Conservation (phyloP, 2,329 filamentous ascomycete genomes). For the Colletotrichum musae region DNA sequence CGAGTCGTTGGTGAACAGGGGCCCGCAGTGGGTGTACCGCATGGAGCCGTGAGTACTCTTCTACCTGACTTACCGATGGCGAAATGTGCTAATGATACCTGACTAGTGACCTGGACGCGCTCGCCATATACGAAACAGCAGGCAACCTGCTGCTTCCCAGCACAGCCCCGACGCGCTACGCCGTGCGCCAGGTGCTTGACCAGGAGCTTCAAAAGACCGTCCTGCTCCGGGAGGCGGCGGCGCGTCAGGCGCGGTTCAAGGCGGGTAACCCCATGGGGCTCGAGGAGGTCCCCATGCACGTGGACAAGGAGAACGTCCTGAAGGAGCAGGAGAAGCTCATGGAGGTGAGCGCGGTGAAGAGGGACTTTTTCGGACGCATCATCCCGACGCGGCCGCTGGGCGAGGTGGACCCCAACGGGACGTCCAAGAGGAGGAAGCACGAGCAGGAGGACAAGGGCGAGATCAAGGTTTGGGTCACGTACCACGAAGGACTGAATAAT, state of each 20-base stretch:
- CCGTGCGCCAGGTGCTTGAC: conserved; percentile 92
- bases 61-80: neutral
- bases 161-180: conserved; percentile 85
- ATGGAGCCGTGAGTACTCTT: conserved; percentile 86
- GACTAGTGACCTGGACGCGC: conserved; percentile 80
- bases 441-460: conserved; percentile 51
- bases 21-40: conserved; percentile 85
- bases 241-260: conserved; percentile 75
- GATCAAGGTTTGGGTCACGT: conserved; percentile 85
- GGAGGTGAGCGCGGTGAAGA: conserved; percentile 66
- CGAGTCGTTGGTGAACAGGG: conserved; percentile 71
- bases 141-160: conserved; percentile 67
- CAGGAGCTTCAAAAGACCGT: conserved; percentile 87
- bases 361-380: conserved; percentile 89
- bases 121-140: conserved; percentile 82
- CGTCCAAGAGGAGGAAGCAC: conserved; percentile 44
- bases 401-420: conserved; percentile 58
- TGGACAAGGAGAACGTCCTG: conserved; percentile 56
- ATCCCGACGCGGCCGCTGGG: conserved; percentile 62
- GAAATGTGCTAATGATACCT: conserved; percentile 26
- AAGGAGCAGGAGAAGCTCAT: conserved; percentile 51
- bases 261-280: conserved; percentile 53
- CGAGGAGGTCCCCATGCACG: conserved; percentile 46
- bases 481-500: conserved; percentile 92
- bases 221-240: conserved; percentile 74